A percentile compares a stretch with the other conserved stretches of the same genome.
phyloP scores from a whole-genome alignment of 345 rosid genomes.

The Raphanus sativus region DNA sequence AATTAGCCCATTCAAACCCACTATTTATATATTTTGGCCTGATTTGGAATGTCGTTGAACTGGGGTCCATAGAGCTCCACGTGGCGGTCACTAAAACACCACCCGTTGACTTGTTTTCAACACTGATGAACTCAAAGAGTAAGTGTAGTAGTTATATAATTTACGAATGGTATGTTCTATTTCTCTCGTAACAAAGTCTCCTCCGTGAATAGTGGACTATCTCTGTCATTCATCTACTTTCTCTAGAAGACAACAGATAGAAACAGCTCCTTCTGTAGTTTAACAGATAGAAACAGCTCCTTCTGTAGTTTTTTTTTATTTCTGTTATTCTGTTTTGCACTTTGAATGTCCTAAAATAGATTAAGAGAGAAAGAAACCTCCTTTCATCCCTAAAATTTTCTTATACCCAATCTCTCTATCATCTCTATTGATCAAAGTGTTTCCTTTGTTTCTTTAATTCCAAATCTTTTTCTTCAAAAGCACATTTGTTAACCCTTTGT shows the following conservation, averaged over 20 bases:
- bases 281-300: slow-evolving; percentile 28
- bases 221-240: not conserved
- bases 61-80: not conserved
- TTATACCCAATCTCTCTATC: not conserved
- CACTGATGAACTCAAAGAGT: not conserved
- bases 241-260: slow-evolving; percentile 3
- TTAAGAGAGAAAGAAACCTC: not conserved
- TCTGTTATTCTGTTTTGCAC: slow-evolving; percentile 24
- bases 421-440: slow-evolving; percentile 12
- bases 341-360: slow-evolving; percentile 24
- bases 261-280: slow-evolving; percentile 14
- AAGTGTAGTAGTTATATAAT: not conserved
- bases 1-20: not conserved
- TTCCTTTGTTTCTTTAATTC: slow-evolving; percentile 11
- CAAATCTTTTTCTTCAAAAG: not conserved
- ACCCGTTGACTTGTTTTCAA: not conserved
- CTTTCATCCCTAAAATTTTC: slow-evolving; percentile 14
- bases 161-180: not conserved
- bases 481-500: not conserved
- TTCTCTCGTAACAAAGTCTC: not conserved
- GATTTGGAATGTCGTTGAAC: not conserved
- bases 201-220: slow-evolving; percentile 6
- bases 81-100: slow-evolving; percentile 15
- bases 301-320: not conserved
- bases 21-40: not conserved